Conservation (phyloP, 345 rosid genomes). For the Rhodamnia argentea region DNA sequence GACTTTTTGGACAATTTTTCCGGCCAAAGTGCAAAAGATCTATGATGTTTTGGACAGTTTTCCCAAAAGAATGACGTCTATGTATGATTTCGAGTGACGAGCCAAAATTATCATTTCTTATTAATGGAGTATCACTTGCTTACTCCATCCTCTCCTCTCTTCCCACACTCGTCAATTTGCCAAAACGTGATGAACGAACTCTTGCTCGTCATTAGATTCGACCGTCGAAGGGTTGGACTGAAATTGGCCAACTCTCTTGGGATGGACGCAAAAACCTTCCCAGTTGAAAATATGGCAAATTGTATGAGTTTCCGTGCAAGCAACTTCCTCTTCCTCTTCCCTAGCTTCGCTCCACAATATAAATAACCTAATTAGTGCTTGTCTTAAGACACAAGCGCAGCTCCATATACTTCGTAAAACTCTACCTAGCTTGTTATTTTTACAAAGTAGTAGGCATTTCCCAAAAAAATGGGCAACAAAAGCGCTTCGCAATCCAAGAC, state of each 20-base stretch:
- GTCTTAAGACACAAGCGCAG: background rate
- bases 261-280: background rate
- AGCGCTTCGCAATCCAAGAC: background rate
- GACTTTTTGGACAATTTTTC: no score
- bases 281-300: background rate
- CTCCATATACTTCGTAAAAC: background rate
- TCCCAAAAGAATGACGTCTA: background rate
- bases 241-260: background rate
- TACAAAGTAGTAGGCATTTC: background rate
- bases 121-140: background rate
- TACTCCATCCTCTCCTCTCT: background rate
- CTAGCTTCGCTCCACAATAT: background rate
- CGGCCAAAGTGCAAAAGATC: no score
- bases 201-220: background rate
- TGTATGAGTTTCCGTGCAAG: conserved; percentile 11
- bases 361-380: background rate
- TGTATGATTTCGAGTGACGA: background rate
- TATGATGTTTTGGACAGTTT: no score
- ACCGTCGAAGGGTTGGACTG: background rate
- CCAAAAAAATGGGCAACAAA: background rate
- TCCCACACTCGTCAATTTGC: background rate
- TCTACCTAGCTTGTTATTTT: background rate
- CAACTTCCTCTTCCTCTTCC: background rate
- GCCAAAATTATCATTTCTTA: background rate
- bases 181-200: background rate